Evolutionary conservation across 2,329 filamentous ascomycete species (phyloP), one percentile per base, ranked within the genome.

Genomic region (Capronia coronata): DNA sequence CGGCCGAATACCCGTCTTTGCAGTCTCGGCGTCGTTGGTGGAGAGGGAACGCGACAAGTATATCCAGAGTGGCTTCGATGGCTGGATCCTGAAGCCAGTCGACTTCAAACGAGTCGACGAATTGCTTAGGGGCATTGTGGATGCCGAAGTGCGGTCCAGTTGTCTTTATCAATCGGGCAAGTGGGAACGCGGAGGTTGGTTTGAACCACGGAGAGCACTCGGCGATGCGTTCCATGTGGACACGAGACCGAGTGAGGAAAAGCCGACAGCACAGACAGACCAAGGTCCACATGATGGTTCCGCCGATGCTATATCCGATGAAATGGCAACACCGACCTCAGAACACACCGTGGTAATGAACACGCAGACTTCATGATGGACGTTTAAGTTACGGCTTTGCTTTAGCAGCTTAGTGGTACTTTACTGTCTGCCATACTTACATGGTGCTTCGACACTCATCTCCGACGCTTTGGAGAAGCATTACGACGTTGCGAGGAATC

Each of bases 101-200:
- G 82, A 91, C 52, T 94, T 94, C 63, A 79, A 81, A 58, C 77
- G 87, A 7, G 72, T 94, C 0, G 80, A 79, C 51, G 74, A 76
- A 18, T 72, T 94, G 6, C 74, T 94, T 48, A 66, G 71, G 1
- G 87, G 87, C 1, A 86, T 93, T 32, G 74, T 80, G 2, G 76
- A 86, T 39, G 69, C 76, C 0, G 68, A 76, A 0, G 68, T 75
- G 0, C 75, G 87, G 14, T 67, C 76, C 14, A 66, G 72, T n/a
- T 83, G 80, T 59, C 63, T 89, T 0, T 94, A 94, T 62, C 67
- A 73, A 38, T 72, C 79, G 2, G 87, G 88, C 0, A 66, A 82
- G 39, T 95, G 88, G 89, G 88, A 94, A 59, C 71, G 73, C n/a
- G 89, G 89, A 2, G 89, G 89, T 1, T 95, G 88, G 88, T 93